phyloP scores from a whole-genome alignment of 2,329 filamentous ascomycete species.

The Byssothecium circinans region DNA sequence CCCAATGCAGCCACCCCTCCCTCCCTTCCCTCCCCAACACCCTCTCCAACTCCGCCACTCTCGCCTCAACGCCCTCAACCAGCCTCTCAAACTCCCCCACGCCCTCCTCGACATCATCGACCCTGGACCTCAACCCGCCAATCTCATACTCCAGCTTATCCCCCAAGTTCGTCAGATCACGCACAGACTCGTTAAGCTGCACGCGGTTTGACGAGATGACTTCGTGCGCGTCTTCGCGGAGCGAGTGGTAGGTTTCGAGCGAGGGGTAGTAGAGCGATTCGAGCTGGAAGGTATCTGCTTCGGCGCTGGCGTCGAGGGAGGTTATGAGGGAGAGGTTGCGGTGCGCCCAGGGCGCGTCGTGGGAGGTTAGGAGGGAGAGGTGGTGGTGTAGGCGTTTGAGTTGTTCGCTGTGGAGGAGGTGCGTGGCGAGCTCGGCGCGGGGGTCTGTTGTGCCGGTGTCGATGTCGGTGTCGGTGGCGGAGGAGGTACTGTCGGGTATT shows the following conservation, averaged over 20 bases:
- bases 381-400: slow-evolving; percentile 63
- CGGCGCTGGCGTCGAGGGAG: slow-evolving; percentile 63
- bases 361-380: slow-evolving; percentile 59
- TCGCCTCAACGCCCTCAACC: slow-evolving; percentile 47
- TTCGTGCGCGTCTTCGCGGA: slow-evolving; percentile 69
- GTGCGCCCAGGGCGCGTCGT: slow-evolving; percentile 64
- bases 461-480: slow-evolving; percentile 20
- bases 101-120: slow-evolving; percentile 84
- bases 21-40: slow-evolving; percentile 38
- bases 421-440: slow-evolving; percentile 36
- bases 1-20: slow-evolving; percentile 43
- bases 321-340: slow-evolving; percentile 60
- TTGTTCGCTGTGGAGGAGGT: slow-evolving; percentile 53
- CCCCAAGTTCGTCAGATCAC: slow-evolving; percentile 77
- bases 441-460: slow-evolving; percentile 38
- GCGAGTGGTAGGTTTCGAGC: slow-evolving; percentile 67
- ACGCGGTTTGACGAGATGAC: slow-evolving; percentile 70
- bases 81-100: slow-evolving; percentile 78
- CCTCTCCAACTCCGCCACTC: slow-evolving; percentile 61
- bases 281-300: slow-evolving; percentile 59
- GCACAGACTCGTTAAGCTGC: slow-evolving; percentile 69
- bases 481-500: slow-evolving; percentile 19
- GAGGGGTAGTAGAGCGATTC: slow-evolving; percentile 73
- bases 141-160: slow-evolving; percentile 94
- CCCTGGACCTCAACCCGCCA: slow-evolving; percentile 73